phyloP scores from a whole-genome alignment of 768 basidiomycete species.

The Pleurotus citrinopileatus region DNA sequence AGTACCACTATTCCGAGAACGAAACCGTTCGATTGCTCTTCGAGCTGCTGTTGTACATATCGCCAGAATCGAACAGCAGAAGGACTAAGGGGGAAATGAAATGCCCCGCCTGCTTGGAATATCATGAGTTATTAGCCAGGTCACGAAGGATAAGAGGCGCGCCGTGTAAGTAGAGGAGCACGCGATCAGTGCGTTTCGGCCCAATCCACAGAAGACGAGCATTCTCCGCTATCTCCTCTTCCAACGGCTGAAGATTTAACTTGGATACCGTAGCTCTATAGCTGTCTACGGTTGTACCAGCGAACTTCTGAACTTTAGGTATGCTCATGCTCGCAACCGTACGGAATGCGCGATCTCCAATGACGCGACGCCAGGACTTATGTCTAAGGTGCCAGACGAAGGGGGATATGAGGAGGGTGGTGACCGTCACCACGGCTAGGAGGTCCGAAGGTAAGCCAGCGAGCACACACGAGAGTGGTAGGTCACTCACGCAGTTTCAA shows the following conservation, averaged over 20 bases:
- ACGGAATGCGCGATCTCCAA: background rate
- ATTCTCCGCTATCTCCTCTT: constrained; percentile 26
- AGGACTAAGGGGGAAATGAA: constrained; percentile 20
- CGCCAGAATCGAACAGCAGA: constrained; percentile 24
- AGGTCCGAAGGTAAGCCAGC: background rate
- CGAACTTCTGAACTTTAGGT: background rate
- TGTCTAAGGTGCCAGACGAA: background rate
- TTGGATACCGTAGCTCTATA: constrained; percentile 9
- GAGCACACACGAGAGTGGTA: too few relatives aligned
- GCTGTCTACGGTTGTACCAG: background rate
- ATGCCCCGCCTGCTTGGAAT: constrained; percentile 27
- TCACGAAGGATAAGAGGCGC: background rate
- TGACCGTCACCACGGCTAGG: background rate
- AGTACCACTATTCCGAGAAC: constrained; percentile 28
- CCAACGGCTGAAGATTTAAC: constrained; percentile 12
- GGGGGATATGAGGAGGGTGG: background rate
- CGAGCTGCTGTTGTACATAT: constrained; percentile 22
- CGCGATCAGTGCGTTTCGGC: constrained; percentile 24
- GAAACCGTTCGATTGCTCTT: constrained; percentile 14
- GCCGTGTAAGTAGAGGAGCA: constrained; percentile 33
- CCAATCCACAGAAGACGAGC: constrained; percentile 31
- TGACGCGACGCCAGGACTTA: background rate
- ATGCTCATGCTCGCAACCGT: background rate
- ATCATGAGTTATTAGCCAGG: background rate
- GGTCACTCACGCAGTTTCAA: background rate